phyloP scores from a whole-genome alignment of 148 eudicot genomes.

The Diospyros kaki region DNA sequence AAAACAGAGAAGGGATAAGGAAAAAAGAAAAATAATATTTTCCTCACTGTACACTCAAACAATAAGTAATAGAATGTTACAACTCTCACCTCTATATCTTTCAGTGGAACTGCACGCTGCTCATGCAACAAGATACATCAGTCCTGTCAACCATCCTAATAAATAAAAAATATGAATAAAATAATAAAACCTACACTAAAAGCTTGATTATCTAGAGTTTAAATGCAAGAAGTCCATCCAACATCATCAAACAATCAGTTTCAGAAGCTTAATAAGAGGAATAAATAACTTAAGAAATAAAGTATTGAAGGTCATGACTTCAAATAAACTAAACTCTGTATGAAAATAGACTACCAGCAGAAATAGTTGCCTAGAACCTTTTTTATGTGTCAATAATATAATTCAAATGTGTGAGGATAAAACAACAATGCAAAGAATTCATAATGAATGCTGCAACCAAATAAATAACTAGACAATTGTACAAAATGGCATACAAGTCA shows the following conservation, averaged over 20 bases:
- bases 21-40: not conserved
- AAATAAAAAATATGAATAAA: constrained; percentile 42
- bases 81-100: constrained; percentile 61
- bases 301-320: not conserved
- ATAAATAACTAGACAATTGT: not conserved
- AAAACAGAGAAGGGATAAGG: too few species aligned
- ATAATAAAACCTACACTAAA: constrained; percentile 9
- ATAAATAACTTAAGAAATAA: not conserved
- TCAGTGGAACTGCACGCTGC: constrained; percentile 54
- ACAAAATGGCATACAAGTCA: not conserved
- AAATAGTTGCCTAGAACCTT: not conserved
- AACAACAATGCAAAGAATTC: not conserved
- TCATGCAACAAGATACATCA: constrained; percentile 57
- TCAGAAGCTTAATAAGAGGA: not conserved
- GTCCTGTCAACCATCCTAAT: constrained; percentile 71
- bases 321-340: not conserved
- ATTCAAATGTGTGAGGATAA: not conserved
- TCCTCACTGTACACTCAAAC: not conserved
- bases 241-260: not conserved
- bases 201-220: not conserved
- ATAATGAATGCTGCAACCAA: not conserved
- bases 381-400: not conserved
- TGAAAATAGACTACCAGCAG: not conserved
- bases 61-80: not conserved
- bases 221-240: constrained; percentile 3